These are phyloP conservation scores for Oxyria digyna DNA, from an alignment of 148 eudicot species.

Conservation along the genomic window DNA sequence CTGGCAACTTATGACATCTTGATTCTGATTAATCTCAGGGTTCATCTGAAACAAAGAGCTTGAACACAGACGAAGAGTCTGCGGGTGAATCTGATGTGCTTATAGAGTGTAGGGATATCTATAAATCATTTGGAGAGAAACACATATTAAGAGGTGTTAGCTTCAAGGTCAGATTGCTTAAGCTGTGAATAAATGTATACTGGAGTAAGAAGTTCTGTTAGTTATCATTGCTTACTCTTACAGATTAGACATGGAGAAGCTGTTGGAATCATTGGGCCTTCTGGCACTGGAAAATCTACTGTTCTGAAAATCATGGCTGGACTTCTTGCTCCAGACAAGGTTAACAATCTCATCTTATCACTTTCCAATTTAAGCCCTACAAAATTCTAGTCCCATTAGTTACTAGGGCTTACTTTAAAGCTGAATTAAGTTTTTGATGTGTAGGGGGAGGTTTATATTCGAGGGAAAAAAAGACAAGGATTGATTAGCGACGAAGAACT, in stretches of 20 bases:
- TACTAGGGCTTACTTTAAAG: background rate
- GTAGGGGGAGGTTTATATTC: constrained; percentile 80
- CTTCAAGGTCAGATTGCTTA: constrained; percentile 55
- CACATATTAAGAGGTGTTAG: constrained; percentile 81
- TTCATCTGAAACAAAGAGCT: constrained; percentile 21
- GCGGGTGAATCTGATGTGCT: constrained; percentile 84
- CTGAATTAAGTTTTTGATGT: constrained; percentile 1
- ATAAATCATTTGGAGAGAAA: constrained; percentile 87
- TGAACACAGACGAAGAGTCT: constrained; percentile 22
- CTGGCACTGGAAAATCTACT: constrained; percentile 97
- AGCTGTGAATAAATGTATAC: background rate
- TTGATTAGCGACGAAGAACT: constrained; percentile 85
- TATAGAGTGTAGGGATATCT: constrained; percentile 70
- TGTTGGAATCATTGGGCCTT: constrained; percentile 91
- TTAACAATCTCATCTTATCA: constrained; percentile 10
- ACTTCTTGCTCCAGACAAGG: constrained; percentile 94
- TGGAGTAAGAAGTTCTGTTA: background rate
- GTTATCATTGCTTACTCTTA: constrained; percentile 2
- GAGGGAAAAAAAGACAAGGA: constrained; percentile 72
- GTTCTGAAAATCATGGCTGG: constrained; percentile 88
- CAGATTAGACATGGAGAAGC: constrained; percentile 97
- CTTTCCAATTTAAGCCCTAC: background rate
- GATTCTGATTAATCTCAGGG: constrained; percentile 25
- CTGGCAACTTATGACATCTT: background rate
- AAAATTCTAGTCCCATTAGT: background rate